Base-by-base conservation (phyloP, 768 basidiomycete genomes). In the Kwoniella sp. region DNA sequence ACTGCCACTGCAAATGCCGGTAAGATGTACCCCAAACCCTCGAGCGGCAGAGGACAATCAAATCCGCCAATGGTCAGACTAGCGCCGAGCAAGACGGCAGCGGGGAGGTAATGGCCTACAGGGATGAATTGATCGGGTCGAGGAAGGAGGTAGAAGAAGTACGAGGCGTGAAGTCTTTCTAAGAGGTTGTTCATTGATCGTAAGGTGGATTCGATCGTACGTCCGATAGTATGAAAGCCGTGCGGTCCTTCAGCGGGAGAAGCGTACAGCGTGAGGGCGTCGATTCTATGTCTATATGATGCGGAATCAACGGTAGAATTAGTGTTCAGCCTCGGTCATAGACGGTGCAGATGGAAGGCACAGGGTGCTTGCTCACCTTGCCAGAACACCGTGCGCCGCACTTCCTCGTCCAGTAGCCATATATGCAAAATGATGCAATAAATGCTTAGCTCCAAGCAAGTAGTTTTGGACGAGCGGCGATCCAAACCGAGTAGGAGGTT, bases 151-250 rank as follows among this genome's bases (percentile, higher is more conserved):
- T 94, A 98, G 82, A 98, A 93, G 83, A 98, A 97, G 81, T 95
- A 94, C 0, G 95, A 98, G 1, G 94, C 94, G 78, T 99, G 96
- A 22, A 98, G 86, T 17, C 96, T 87, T 76, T 99, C 96, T 21
- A 97, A 84, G 6, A 98, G 85, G 76, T 99, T 99, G 80, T 96
- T 97, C 76, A 88, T 86, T 15, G 93, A 90, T 62, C 94, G 86
- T 30, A 96, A 83, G 15, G 90, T 87, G 1, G 92, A 92, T 81
- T 99, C 96, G 37, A 93, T 76, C 49, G 88, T 84, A 48, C 92
- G 94, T 54, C 96, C 95, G 29, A 99, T 83, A 1, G 91, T 86
- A 81, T 93, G 88, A 78, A 98, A 99, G 0, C 96, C 96, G 78
- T 99, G 92, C 8, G 96, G 96, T 7, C 95, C 93, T 6, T 83